phyloP scores from a whole-genome alignment of 1,139 yeast species.

The Yamadazyma buinensis region DNA sequence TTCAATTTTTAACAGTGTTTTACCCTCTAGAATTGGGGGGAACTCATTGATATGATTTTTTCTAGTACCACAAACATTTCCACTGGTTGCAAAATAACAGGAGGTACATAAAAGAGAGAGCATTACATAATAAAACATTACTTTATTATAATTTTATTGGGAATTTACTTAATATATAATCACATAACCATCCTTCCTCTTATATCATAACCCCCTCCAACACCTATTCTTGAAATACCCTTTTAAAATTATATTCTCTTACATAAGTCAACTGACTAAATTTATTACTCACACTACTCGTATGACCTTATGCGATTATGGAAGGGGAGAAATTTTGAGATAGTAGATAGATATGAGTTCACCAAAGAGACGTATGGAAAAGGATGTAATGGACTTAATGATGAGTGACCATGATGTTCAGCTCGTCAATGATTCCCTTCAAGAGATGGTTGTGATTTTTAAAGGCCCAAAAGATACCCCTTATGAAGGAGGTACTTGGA shows the following conservation, averaged over 20 bases:
- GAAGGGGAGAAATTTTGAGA: slow-evolving; percentile 1
- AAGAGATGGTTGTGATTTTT: slow-evolving; percentile 83
- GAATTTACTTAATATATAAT: too few species aligned
- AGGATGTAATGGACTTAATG: slow-evolving; percentile 95
- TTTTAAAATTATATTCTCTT: too few species aligned
- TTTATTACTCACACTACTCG: background rate
- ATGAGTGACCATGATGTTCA: slow-evolving; percentile 94
- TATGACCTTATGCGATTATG: slow-evolving; percentile 8
- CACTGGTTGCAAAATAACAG: too few species aligned
- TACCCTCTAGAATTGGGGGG: too few species aligned
- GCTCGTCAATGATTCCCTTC: slow-evolving; percentile 83
- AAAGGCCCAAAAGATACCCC: slow-evolving; percentile 88
- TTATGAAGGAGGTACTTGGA: slow-evolving; percentile 89
- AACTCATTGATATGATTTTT: background rate
- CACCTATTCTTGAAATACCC: too few species aligned
- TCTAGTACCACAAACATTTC: too few species aligned
- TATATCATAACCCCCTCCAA: too few species aligned
- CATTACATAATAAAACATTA: too few species aligned
- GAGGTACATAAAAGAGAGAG: too few species aligned
- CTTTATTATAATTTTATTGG: too few species aligned
- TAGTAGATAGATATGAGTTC: slow-evolving; percentile 45
- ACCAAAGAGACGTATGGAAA: slow-evolving; percentile 86
- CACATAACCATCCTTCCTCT: too few species aligned
- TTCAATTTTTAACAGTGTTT: too few species aligned
- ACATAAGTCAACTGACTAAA: background rate